Base-by-base conservation (phyloP, 371 early-diverging fungal genomes). In the Apophysomyces variabilis region DNA sequence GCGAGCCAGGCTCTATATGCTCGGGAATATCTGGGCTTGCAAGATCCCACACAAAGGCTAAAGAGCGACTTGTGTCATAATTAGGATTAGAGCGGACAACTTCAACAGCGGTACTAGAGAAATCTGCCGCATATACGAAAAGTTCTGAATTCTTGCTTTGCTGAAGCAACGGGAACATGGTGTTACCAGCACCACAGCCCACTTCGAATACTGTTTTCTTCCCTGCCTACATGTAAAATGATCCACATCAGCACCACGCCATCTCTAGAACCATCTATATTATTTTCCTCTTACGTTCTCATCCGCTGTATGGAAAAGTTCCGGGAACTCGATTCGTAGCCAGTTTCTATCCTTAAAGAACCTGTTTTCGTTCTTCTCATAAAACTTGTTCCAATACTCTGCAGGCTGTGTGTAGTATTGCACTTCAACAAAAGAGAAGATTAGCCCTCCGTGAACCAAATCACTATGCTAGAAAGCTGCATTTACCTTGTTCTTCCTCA, bases 111-210 rank as follows among this genome's bases (percentile, higher is more conserved):
- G 86, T 85, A 7, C 78, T 77, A 4, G 95, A 92, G 66, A 92
- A 94, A 67, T 95, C 96, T 58, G 94, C 93, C 13, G 89, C 92
- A 74, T 93, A 91, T 43, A 91, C 85, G 61, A 83, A 87, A 21
- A 95, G 61, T 16, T 81, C 71, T 11, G 84, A 79, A 44, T 88
- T 84, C 16, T 87, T 73, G 75, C 89, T 92, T 64, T 83, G 74
- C 56, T 92, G 90, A 18, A 97, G 69, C 21, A 97, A 76, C 1
- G 99, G 99, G 76, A 90, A 97, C 69, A 95, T 83, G 71, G 96
- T 95, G 79, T 96, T 97, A 60, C 99, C 99, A 12, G 96, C 97
- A 38, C 98, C 99, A 80, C 99, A 98, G 44, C 99, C 99, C 37
- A 95, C 82, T 74, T 95, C 95, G 35, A 93, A 80, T 4, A 91